A percentile compares a stretch with the other conserved stretches of the same genome.
These are phyloP conservation scores for Solanum medicagineum DNA, from an alignment of 257 asterid genomes.

Conservation along the genomic window DNA sequence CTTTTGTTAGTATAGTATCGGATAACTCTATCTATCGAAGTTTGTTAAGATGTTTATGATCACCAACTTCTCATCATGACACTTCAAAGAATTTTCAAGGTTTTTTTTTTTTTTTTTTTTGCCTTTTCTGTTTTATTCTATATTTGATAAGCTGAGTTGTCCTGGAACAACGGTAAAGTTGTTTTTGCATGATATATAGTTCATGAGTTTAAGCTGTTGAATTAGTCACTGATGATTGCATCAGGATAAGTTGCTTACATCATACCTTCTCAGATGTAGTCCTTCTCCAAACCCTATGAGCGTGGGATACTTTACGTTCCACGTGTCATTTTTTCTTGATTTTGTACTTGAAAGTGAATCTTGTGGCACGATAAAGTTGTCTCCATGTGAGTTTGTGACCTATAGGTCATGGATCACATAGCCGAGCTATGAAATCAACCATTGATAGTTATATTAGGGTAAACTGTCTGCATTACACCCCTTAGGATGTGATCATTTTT, in stretches of 20 bases:
- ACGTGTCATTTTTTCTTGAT: neutral
- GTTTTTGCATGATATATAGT: neutral
- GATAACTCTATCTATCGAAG: accelerated
- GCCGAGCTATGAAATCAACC: neutral
- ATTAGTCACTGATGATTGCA: neutral
- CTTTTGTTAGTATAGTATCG: accelerated
- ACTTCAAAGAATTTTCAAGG: neutral
- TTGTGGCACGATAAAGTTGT: neutral
- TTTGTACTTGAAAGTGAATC: neutral
- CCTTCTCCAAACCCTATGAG: neutral
- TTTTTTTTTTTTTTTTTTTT: neutral
- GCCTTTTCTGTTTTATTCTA: neutral
- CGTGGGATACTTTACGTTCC: neutral
- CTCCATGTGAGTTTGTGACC: neutral
- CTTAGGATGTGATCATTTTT: neutral
- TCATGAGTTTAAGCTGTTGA: neutral
- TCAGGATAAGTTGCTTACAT: neutral
- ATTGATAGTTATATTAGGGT: neutral
- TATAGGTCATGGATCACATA: neutral
- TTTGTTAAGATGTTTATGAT: neutral
- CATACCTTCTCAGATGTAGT: neutral
- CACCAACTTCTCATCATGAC: neutral
- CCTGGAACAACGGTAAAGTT: neutral
- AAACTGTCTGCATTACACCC: neutral
- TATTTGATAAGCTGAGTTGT: neutral